Base-by-base conservation (phyloP, 2,329 filamentous ascomycete species). In the Aspergillus thermomutatus region DNA sequence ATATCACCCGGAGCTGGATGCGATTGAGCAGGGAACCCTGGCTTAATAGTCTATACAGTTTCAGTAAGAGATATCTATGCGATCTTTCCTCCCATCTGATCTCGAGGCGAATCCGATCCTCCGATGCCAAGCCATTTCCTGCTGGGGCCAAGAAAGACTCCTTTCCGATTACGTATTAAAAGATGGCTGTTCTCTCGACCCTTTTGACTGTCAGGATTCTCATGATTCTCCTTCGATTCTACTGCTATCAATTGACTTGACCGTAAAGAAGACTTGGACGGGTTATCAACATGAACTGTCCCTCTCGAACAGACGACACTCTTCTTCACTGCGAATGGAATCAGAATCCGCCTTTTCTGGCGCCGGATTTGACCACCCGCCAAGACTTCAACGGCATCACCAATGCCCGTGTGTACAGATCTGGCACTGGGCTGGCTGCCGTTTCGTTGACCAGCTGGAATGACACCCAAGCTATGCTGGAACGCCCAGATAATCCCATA, bases 321-420 rank as follows among this genome's bases (percentile, higher is more conserved):
- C 72, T 79, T 51, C 68, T 75, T 49, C 80, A 82, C 60, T 77
- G 79, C 50, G 73, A 75, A 27, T 83, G 78, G 76, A 84, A 84
- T 68, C 82, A 83, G 72, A 82, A 75, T 68, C 82, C 82, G 31
- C 76, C 79, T 1, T 76, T 74, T 25, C 69, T 83, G 53, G 75
- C 80, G 25, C 66, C 79, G 21, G 75, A 79, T 50, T 68, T 80
- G 50, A 84, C 82, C 26, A 83, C 82, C 43, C 73, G 81, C 62
- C 77, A 83, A 72, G 82, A 84, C 65, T 72, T 83, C 57, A 83
- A 83, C 59, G 82, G 82, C 60, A 80, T 81, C 60, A 73, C 79
- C 61, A 84, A 84, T 68, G 69, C 78, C 21, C 78, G 81, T 23
- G 75, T 79, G 63, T 73, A 75, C 58, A 63, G 64, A 48, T 58